Evolutionary conservation across 768 basidiomycete species (phyloP), one percentile per base, ranked within the genome.

Genomic region (Crassisporium funariophilum): DNA sequence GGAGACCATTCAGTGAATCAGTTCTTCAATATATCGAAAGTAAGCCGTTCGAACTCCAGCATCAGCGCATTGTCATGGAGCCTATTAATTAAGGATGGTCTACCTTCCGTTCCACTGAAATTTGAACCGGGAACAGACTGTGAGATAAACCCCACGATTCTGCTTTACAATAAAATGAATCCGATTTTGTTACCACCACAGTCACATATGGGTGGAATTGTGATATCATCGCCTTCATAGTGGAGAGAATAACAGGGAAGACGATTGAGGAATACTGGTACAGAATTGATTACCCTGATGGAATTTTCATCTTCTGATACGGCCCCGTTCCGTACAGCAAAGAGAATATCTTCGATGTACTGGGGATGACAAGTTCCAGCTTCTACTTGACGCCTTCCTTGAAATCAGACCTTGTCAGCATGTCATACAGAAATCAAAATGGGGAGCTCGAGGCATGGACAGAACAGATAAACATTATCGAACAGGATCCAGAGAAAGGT

Each of bases 121-220:
- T 63, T 62, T 37, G 66, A 69, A 31, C 68, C 68, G 1, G 68
- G 68, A 9, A 58, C 57, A 1, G 57, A 59, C 41, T 69, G 66
- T 60, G 19, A 41, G 57, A n/a, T n/a, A n/a, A n/a, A n/a, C n/a
- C n/a, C 58, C 38, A 35, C 6, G 3, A 8, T 15, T 41, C 10
- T 25, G 24, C 15, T 31, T 33, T 31, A 13, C 5, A 10, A 5
- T 19, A 31, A 10, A 8, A 12, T 25, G 16, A 23, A 34, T 31
- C 40, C 17, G 5, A 21, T 17, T 35, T 11, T 13, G 23, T 24
- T 25, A 5, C 24, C 7, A 21, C 20, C 7, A 13, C 21, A 67
- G 67, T 66, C 35, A 43, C 50, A 2, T 69, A 69, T 47, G 67
- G 67, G 5, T 63, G 43, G 48, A 66, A 59, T 29, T 55, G 57